Percentiles rank a stretch among this genome's conserved stretches.
These are phyloP conservation scores for Solanum appendiculatum DNA, from an alignment of 257 asterid genomes.

Conservation along the genomic window DNA sequence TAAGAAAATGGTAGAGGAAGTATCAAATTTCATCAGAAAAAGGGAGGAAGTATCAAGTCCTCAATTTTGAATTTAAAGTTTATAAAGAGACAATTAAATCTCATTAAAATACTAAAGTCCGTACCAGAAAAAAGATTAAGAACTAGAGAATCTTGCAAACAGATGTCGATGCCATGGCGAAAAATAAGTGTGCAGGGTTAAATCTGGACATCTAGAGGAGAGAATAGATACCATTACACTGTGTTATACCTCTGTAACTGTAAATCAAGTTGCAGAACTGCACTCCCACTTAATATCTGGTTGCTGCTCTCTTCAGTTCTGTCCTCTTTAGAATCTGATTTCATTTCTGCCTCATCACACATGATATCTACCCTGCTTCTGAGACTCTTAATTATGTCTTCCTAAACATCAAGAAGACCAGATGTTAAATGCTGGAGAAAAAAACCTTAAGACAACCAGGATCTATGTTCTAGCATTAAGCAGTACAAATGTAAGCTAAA, in stretches of 20 bases:
- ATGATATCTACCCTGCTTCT: slow-evolving; percentile 75
- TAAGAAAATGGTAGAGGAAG: background rate
- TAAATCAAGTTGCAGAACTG: slow-evolving; percentile 39
- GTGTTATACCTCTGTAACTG: slow-evolving; percentile 43
- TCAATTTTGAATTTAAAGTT: background rate
- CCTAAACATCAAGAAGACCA: slow-evolving; percentile 35
- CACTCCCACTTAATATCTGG: slow-evolving; percentile 21
- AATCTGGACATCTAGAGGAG: background rate
- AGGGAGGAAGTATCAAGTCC: background rate
- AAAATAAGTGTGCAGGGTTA: background rate
- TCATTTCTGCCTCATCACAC: slow-evolving; percentile 73
- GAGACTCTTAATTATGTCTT: slow-evolving; percentile 78
- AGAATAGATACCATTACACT: background rate
- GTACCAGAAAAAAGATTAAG: background rate
- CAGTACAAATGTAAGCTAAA: background rate
- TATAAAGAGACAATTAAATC: background rate
- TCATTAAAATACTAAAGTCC: background rate
- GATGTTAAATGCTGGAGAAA: background rate
- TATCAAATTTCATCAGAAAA: background rate
- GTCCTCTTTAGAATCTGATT: slow-evolving; percentile 24
- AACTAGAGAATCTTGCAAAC: background rate
- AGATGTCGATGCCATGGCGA: background rate
- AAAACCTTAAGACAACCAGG: background rate
- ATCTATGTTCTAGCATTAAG: background rate
- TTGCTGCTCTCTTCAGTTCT: slow-evolving; percentile 25